Conservation (phyloP, 345 rosid species). For the Populus euphratica region DNA sequence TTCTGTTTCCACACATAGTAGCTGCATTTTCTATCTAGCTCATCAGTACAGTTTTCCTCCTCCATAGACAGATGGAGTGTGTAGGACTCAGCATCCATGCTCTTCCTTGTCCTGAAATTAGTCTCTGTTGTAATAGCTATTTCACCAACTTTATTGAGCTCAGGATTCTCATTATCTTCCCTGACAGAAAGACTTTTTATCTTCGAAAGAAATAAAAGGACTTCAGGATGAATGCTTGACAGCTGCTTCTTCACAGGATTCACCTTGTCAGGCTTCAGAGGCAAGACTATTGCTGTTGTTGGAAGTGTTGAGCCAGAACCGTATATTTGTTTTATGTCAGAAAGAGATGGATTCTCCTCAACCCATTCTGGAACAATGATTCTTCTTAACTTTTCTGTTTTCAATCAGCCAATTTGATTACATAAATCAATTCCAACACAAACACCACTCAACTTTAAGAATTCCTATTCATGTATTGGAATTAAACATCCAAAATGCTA, state of each 20-base stretch:
- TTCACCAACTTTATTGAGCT: slow-evolving; percentile 31
- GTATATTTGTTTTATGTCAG: slow-evolving; percentile 45
- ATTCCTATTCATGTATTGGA: too few species aligned
- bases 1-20: slow-evolving; percentile 70
- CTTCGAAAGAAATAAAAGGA: slow-evolving; percentile 56
- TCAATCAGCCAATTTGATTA: too few species aligned
- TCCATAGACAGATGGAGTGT: slow-evolving; percentile 50
- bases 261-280: slow-evolving; percentile 60
- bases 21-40: slow-evolving; percentile 32
- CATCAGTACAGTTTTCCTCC: slow-evolving; percentile 21
- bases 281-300: slow-evolving; percentile 54
- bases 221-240: slow-evolving; percentile 61
- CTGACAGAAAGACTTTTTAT: slow-evolving; percentile 57
- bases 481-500: too few species aligned
- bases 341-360: slow-evolving; percentile 46
- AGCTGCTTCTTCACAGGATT: slow-evolving; percentile 63
- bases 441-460: too few species aligned
- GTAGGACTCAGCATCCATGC: slow-evolving; percentile 64
- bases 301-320: slow-evolving; percentile 48
- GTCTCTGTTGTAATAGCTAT: slow-evolving; percentile 58
- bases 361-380: slow-evolving; percentile 73
- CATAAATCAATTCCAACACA: too few species aligned
- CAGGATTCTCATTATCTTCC: slow-evolving; percentile 47
- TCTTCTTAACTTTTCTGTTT: too few species aligned
- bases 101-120: slow-evolving; percentile 46